Percentiles rank a stretch among this genome's conserved stretches.
phyloP scores from a whole-genome alignment of 768 basidiomycete species.

The Rubroboletus pulcherrimus region DNA sequence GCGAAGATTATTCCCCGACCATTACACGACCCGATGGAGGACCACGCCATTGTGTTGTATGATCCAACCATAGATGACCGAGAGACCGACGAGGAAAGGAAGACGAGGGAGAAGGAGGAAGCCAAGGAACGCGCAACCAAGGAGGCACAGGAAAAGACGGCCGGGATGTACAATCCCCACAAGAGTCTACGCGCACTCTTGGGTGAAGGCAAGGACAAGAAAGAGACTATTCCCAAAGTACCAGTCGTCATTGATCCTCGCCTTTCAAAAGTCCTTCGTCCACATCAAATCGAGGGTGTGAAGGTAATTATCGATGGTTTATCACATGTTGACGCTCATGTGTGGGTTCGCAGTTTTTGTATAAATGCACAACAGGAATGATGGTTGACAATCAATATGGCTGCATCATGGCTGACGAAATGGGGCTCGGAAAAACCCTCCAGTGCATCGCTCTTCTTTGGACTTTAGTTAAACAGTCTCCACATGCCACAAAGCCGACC shows the following conservation, averaged over 20 bases:
- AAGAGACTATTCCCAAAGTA: slow-evolving; percentile 68
- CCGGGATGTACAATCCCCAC: slow-evolving; percentile 82
- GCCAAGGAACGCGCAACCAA: slow-evolving; percentile 57
- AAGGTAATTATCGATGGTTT: slow-evolving; percentile 54
- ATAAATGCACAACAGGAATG: slow-evolving; percentile 92
- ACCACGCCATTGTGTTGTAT: slow-evolving; percentile 95
- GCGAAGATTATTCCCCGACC: slow-evolving; percentile 83
- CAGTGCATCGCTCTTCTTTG: slow-evolving; percentile 96
- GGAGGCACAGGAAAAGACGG: slow-evolving; percentile 67
- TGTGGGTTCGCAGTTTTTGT: slow-evolving; percentile 71
- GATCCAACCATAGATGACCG: slow-evolving; percentile 94
- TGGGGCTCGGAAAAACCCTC: slow-evolving; percentile 96
- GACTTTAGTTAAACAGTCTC: slow-evolving; percentile 95
- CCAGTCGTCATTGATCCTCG: slow-evolving; percentile 95
- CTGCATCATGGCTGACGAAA: slow-evolving; percentile 99
- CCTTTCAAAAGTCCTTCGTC: slow-evolving; percentile 82
- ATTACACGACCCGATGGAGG: slow-evolving; percentile 95
- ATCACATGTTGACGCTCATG: neutral
- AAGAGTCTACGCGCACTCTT: slow-evolving; percentile 81
- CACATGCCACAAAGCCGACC: slow-evolving; percentile 75
- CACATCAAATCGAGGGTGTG: slow-evolving; percentile 98
- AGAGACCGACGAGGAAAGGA: slow-evolving; percentile 84
- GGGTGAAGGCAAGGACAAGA: slow-evolving; percentile 68
- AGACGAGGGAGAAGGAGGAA: slow-evolving; percentile 70
- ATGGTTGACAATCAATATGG: slow-evolving; percentile 86